phyloP scores from a whole-genome alignment of 768 basidiomycete genomes.

The Megacollybia marginata region DNA sequence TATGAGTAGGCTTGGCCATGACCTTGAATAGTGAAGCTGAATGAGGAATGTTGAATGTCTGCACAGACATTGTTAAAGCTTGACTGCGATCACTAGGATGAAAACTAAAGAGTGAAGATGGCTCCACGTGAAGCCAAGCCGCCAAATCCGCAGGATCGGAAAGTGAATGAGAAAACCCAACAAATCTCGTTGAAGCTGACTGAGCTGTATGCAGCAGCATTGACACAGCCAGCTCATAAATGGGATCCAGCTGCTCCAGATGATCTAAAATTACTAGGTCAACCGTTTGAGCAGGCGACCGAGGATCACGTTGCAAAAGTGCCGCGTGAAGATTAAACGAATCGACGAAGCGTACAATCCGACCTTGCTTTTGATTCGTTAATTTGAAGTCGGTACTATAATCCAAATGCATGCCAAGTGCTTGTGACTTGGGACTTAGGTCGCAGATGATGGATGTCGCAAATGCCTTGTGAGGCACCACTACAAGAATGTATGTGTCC shows the following conservation, averaged over 20 bases:
- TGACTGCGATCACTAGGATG: conserved; percentile 78
- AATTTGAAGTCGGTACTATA: conserved; percentile 24
- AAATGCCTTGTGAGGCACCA: conserved; percentile 51
- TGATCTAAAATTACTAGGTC: conserved; percentile 76
- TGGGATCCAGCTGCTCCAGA: conserved; percentile 72
- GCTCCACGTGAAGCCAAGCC: conserved; percentile 72
- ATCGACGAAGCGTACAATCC: conserved; percentile 50
- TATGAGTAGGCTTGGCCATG: conserved; percentile 87
- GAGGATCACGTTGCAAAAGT: conserved; percentile 23
- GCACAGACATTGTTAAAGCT: conserved; percentile 56
- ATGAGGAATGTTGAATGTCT: conserved; percentile 80
- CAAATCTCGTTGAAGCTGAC: conserved; percentile 54
- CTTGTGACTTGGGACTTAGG: conserved; percentile 32
- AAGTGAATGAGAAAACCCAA: conserved; percentile 75
- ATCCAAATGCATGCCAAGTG: conserved; percentile 33
- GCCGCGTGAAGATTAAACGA: conserved; percentile 41
- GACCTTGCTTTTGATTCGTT: conserved; percentile 31
- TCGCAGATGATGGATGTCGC: conserved; percentile 52
- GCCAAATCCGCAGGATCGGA: conserved; percentile 78
- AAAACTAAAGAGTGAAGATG: conserved; percentile 64
- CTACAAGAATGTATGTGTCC: conserved; percentile 52
- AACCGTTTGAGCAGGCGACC: conserved; percentile 31
- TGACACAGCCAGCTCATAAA: conserved; percentile 80
- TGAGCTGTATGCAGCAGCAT: conserved; percentile 61
- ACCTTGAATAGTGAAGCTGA: conserved; percentile 83